Evolutionary conservation across 805 yeast genomes (phyloP).

Genomic region (Yamadazyma phyllophila): DNA sequence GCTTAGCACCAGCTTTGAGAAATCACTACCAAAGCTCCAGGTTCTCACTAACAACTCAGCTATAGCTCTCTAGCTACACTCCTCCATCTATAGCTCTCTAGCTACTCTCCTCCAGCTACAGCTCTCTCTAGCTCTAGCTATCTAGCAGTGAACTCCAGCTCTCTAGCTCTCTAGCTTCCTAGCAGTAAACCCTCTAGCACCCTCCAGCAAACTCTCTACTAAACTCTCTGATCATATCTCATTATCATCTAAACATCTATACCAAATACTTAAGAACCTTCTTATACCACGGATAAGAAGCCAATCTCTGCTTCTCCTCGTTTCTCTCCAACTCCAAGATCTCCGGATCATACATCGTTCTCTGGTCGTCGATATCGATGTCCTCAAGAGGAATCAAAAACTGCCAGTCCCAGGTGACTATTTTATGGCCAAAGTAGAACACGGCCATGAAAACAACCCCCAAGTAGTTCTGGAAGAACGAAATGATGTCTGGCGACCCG

Average conservation of each 20-base stretch:
- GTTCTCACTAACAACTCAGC: too few relatives aligned
- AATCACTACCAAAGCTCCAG: too few relatives aligned
- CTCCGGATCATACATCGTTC: slow-evolving; percentile 35
- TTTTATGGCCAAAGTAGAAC: slow-evolving; percentile 33
- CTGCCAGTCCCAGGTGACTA: slow-evolving; percentile 30
- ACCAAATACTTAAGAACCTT: slow-evolving; percentile 16
- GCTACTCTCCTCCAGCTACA: too few relatives aligned
- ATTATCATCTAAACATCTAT: slow-evolving; percentile 1
- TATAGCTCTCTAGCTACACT: too few relatives aligned
- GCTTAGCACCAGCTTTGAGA: too few relatives aligned
- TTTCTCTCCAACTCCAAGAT: slow-evolving; percentile 29
- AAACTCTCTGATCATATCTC: neutral
- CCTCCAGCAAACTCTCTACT: too few relatives aligned
- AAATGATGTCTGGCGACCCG: slow-evolving; percentile 23
- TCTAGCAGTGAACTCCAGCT: too few relatives aligned
- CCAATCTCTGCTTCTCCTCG: slow-evolving; percentile 22
- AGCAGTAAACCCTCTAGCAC: too few relatives aligned
- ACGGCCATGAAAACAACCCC: slow-evolving; percentile 32
- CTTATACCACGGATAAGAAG: slow-evolving; percentile 17
- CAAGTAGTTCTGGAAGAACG: slow-evolving; percentile 32
- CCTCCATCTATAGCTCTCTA: too few relatives aligned
- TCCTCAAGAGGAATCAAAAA: slow-evolving; percentile 25
- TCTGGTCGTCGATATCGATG: slow-evolving; percentile 28
- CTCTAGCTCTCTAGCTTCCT: too few relatives aligned
- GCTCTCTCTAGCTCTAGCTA: too few relatives aligned